Percentiles rank a stretch among this genome's conserved stretches.
Evolutionary conservation across 1,284 basidiomycete genomes (phyloP).

Genomic region (Takashimella koratensis): DNA sequence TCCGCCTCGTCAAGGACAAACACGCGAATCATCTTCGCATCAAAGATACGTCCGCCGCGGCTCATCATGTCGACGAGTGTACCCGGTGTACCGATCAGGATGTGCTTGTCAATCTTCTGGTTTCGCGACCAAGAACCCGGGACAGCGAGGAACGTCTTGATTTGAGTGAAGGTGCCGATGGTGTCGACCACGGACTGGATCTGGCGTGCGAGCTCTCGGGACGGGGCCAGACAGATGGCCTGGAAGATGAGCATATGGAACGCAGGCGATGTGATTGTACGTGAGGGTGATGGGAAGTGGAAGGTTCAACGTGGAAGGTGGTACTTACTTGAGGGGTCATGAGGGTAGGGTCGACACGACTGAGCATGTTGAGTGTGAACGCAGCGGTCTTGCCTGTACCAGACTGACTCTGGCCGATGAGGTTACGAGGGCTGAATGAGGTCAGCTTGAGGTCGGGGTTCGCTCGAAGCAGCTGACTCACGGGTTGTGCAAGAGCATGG

Average conservation of each 20-base stretch:
- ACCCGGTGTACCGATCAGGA: constrained; percentile 95
- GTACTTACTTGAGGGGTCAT: constrained; percentile 73
- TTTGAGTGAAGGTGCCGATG: constrained; percentile 92
- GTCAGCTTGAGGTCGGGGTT: too few relatives aligned
- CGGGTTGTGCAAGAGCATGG: constrained; percentile 87
- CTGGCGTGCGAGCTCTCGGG: constrained; percentile 93
- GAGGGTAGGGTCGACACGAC: constrained; percentile 79
- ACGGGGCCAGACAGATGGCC: constrained; percentile 90
- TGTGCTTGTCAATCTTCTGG: constrained; percentile 71
- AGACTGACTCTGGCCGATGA: constrained; percentile 99
- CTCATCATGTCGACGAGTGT: constrained; percentile 83
- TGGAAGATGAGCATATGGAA: constrained; percentile 45
- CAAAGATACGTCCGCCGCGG: constrained; percentile 49
- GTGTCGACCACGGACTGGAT: constrained; percentile 91
- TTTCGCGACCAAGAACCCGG: constrained; percentile 62
- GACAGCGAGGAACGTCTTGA: constrained; percentile 92
- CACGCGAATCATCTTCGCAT: constrained; percentile 77
- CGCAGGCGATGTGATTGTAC: background rate
- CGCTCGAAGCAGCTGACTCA: constrained; percentile 49
- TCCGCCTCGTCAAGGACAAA: constrained; percentile 98
- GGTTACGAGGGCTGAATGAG: constrained; percentile 76
- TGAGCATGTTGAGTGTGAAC: constrained; percentile 96
- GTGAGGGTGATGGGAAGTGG: too few relatives aligned
- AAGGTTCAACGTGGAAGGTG: background rate
- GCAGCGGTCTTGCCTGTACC: constrained; percentile 99